phyloP scores from a whole-genome alignment of 257 asterid species.

The Solanum sitiens region DNA sequence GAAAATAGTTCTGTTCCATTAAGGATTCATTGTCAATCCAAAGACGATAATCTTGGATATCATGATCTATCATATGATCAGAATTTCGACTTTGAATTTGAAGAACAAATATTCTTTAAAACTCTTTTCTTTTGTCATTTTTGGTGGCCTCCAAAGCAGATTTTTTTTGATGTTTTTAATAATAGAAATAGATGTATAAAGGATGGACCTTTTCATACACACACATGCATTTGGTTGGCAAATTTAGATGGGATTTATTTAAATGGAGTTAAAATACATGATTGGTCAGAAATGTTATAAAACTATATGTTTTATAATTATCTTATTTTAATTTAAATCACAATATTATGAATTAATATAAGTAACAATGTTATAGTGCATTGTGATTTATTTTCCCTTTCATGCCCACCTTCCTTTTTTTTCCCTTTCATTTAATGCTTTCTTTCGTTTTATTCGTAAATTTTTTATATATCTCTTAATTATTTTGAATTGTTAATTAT shows the following conservation, averaged over 20 bases:
- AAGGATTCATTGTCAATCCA: neutral
- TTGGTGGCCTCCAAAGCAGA: neutral
- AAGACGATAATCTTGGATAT: neutral
- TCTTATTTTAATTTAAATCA: neutral
- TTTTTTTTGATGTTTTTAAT: neutral
- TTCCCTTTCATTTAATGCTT: neutral
- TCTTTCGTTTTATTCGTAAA: accelerated
- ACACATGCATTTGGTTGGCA: neutral
- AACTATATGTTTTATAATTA: neutral
- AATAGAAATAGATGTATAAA: neutral
- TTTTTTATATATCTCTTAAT: too few relatives aligned
- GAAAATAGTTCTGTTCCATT: neutral
- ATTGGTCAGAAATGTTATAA: neutral
- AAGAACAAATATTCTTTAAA: neutral
- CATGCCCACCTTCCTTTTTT: neutral
- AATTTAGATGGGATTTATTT: neutral
- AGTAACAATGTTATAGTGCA: neutral
- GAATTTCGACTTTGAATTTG: neutral
- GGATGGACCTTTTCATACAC: neutral
- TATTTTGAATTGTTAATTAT: too few relatives aligned
- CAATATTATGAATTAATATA: neutral
- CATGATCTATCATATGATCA: neutral
- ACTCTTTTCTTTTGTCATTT: constrained; percentile 1
- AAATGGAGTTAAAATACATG: neutral
- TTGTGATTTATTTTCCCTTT: neutral